These are phyloP conservation scores for Solanum paucissectum DNA, from an alignment of 257 asterid genomes.

Conservation along the genomic window DNA sequence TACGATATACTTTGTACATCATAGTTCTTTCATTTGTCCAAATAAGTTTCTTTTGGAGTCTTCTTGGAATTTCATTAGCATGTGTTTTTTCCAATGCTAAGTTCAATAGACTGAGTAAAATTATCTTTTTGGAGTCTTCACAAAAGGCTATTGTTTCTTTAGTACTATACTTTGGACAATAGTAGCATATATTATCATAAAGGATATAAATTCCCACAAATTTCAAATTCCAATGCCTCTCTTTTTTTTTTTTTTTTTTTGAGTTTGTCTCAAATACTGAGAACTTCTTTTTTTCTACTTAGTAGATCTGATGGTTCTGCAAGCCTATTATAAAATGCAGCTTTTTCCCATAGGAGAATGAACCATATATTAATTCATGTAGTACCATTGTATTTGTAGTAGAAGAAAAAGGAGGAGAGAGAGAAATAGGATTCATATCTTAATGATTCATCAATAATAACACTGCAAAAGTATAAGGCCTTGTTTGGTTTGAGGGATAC, in stretches of 20 bases:
- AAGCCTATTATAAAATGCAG: conserved; percentile 20
- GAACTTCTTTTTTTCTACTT: not conserved
- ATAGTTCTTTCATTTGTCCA: not conserved
- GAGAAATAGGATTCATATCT: not conserved
- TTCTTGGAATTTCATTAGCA: not conserved
- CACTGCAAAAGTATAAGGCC: not conserved
- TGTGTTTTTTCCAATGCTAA: not conserved
- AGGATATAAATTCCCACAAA: conserved; percentile 5
- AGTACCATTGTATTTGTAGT: not conserved
- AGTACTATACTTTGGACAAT: not conserved
- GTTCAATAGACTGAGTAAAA: not conserved
- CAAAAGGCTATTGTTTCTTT: not conserved
- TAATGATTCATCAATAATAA: conserved; percentile 3
- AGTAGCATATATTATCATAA: not conserved
- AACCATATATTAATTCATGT: conserved; percentile 22
- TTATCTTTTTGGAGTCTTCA: not conserved
- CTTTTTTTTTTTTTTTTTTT: not conserved
- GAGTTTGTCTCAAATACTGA: not conserved
- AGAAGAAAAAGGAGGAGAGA: conserved; percentile 10
- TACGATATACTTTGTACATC: not conserved
- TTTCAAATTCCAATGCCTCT: conserved; percentile 56
- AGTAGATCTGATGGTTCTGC: conserved; percentile 54
- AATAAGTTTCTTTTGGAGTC: not conserved
- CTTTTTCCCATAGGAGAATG: conserved; percentile 30
- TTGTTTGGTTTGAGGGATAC: not conserved